Base-by-base conservation (phyloP, 257 asterid genomes). In the Cinchona pubescens region DNA sequence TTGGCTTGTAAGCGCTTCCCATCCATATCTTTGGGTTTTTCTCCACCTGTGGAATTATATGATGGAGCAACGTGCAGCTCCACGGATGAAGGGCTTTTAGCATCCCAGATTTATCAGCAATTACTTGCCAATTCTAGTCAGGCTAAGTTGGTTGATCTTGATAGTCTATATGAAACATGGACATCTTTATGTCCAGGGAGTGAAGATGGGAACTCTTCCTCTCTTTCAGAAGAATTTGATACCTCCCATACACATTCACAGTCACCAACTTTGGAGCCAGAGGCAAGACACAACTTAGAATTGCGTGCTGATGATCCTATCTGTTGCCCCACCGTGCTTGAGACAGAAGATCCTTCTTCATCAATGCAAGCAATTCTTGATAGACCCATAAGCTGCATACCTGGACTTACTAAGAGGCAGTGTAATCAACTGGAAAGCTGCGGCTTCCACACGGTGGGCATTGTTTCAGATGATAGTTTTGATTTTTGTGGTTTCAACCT, bases 391-490 rank as follows among this genome's bases (percentile, higher is more conserved):
- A 67, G 75, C 72, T 85, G 88, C 80, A 78, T 94, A 65, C 92
- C 96, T 73, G 92, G 95, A 71, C 73, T 90, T 69, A 87, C 89
- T 66, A 94, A 87, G 75, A 89, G 93, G 53, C 92, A 84, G 73
- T 76, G 79, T 77, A 73, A 35, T 48, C 97, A 82, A 85, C 90
- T 94, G 45, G 96, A 89, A 63, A 86, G 83, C 76, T 85, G 91
- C 83, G 97, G 97, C 73, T 90, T 94, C 81, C 82, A 86, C 87
- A 94, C 97, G 82, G 97, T 94, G 85, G 27, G 90, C 67, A 43
- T 56, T 61, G 45, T 27, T 71, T 30, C 29, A 23, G 80, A 25
- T 77, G 23, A 14, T 59, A 29, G 15, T 38, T 78, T 60, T 71
- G 58, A 15, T 23, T 37, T 78, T 53, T 21, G 45, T 29, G 71